Conservation (phyloP, 495 filamentous ascomycete species). For the Talaromyces proteolyticus region DNA sequence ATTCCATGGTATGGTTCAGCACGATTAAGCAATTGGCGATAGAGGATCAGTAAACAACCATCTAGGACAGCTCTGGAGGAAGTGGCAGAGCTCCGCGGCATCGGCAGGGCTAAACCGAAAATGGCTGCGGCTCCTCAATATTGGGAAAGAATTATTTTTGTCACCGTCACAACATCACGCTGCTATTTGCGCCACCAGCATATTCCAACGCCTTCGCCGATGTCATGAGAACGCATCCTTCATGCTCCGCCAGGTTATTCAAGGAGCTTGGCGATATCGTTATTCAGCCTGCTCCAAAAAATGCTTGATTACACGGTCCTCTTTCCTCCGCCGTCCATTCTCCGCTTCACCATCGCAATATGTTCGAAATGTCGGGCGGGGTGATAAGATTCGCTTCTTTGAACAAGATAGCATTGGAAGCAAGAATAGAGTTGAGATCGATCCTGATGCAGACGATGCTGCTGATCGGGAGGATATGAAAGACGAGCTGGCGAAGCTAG, state of each 20-base stretch:
- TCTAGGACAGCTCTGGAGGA: constrained; percentile 3
- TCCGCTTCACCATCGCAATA: constrained; percentile 26
- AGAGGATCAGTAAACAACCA: constrained; percentile 11
- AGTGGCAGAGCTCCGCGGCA: constrained; percentile 8
- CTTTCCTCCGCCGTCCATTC: constrained; percentile 22
- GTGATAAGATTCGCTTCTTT: constrained; percentile 39
- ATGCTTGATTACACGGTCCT: neutral
- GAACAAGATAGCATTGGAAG: constrained; percentile 31
- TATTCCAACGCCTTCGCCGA: constrained; percentile 3
- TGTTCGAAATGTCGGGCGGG: constrained; percentile 31
- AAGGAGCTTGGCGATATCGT: constrained; percentile 40
- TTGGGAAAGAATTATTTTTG: neutral
- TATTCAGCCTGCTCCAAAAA: constrained; percentile 14
- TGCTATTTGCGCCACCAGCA: too few relatives aligned
- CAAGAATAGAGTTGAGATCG: constrained; percentile 28
- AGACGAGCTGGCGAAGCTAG: constrained; percentile 41
- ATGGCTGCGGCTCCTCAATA: constrained; percentile 13
- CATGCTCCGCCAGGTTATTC: constrained; percentile 44
- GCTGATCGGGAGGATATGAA: constrained; percentile 37
- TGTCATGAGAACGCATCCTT: constrained; percentile 27
- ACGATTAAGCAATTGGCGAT: too few relatives aligned
- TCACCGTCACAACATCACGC: neutral
- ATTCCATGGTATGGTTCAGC: neutral
- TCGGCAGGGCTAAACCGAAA: constrained; percentile 30
- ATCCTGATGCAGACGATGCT: constrained; percentile 48